Percentiles rank a stretch among this genome's conserved stretches.
Conservation (phyloP, 208 protist genomes). For the Spongospora subterranea region DNA sequence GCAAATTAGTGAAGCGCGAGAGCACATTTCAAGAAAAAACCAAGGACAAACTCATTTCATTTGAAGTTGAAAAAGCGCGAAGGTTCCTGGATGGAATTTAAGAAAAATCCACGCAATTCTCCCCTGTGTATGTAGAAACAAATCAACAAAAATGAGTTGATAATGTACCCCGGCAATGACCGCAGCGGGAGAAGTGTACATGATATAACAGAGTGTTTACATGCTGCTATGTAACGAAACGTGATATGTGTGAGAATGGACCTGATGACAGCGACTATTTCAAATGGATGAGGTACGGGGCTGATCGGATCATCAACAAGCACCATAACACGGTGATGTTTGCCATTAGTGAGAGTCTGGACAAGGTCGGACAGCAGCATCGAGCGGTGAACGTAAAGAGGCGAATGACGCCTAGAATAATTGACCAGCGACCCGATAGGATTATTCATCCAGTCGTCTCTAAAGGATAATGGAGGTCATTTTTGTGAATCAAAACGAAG, state of each 20-base stretch:
- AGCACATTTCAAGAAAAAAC: neutral
- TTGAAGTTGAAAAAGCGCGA: too few species aligned
- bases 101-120: too few species aligned
- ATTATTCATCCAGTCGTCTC: neutral
- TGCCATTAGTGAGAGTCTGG: neutral
- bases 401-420: neutral
- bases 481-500: too few species aligned
- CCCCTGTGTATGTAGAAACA: neutral
- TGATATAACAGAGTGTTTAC: too few species aligned
- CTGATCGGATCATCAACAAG: too few species aligned
- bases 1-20: neutral
- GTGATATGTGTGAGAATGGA: too few species aligned
- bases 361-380: neutral
- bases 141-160: neutral
- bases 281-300: too few species aligned
- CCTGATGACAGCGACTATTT: too few species aligned
- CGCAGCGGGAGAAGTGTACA: too few species aligned
- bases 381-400: neutral
- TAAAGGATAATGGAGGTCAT: too few species aligned
- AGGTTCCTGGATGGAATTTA: too few species aligned
- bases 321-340: neutral
- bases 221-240: too few species aligned
- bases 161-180: neutral
- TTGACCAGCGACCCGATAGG: neutral
- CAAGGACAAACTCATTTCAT: neutral